phyloP scores from a whole-genome alignment of 1,284 basidiomycete species.

The Tilletiopsis washingtonensis region DNA sequence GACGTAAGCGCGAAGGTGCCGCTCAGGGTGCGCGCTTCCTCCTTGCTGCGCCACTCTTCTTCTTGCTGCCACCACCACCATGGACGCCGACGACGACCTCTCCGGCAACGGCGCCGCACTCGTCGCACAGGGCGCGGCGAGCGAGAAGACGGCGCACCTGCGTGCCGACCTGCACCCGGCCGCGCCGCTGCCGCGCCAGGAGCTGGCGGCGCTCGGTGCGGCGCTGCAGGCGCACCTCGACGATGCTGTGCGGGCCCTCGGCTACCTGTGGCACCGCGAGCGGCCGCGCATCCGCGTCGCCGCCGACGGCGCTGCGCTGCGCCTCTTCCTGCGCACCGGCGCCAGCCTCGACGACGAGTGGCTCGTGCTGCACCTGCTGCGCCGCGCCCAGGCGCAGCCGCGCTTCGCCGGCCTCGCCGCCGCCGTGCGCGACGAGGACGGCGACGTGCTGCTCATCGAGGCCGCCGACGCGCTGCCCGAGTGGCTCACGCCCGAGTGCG shows the following conservation, averaged over 20 bases:
- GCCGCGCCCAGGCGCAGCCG: constrained; percentile 71
- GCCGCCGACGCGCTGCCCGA: constrained; percentile 79
- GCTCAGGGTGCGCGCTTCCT: no score
- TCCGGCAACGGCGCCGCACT: no score
- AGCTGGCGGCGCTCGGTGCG: background rate
- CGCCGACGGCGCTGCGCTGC: constrained; percentile 46
- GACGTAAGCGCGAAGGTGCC: no score
- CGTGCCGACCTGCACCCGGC: background rate
- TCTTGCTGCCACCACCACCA: no score
- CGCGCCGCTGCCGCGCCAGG: background rate
- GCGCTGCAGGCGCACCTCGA: background rate
- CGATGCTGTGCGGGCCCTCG: background rate
- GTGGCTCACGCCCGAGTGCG: constrained; percentile 86
- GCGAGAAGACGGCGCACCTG: background rate
- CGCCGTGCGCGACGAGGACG: constrained; percentile 73
- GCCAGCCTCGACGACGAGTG: constrained; percentile 95
- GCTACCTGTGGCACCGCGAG: constrained; percentile 45
- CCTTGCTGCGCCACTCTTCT: no score
- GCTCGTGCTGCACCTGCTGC: constrained; percentile 72
- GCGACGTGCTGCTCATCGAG: constrained; percentile 92
- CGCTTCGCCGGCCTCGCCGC: constrained; percentile 22
- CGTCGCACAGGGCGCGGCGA: no score
- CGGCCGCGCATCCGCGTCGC: constrained; percentile 20
- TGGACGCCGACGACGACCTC: no score
- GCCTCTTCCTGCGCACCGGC: constrained; percentile 75